Percentiles rank a stretch among this genome's conserved stretches.
Evolutionary conservation across 2,329 filamentous ascomycete species (phyloP).

Genomic region (Talaromyces sp.): DNA sequence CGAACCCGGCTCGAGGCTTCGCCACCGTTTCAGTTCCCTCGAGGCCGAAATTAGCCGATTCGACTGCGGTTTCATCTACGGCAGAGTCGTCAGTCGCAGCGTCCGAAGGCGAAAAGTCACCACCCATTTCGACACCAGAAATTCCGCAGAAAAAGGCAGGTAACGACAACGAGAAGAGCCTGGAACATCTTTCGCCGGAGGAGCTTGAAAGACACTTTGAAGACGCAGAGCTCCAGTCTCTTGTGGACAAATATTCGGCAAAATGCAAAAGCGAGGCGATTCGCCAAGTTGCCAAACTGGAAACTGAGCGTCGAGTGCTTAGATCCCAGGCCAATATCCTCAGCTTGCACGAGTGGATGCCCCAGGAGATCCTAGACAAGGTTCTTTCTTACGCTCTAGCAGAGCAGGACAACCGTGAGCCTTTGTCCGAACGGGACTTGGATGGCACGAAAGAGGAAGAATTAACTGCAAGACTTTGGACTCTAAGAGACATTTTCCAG

Average conservation of each 20-base stretch:
- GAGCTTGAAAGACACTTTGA: conserved; percentile 87
- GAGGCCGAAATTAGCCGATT: conserved; percentile 57
- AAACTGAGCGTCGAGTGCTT: conserved; percentile 79
- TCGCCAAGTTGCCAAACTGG: conserved; percentile 70
- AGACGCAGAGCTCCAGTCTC: conserved; percentile 78
- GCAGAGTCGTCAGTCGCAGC: conserved; percentile 21
- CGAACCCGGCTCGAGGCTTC: conserved; percentile 86
- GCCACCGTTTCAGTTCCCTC: conserved; percentile 89
- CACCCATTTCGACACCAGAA: conserved; percentile 10
- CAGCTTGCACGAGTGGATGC: conserved; percentile 72
- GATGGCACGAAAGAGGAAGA: conserved; percentile 61
- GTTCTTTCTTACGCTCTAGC: conserved; percentile 60
- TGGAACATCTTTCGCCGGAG: conserved; percentile 66
- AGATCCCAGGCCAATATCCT: conserved; percentile 71
- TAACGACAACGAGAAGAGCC: conserved; percentile 22
- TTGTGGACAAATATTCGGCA: conserved; percentile 76
- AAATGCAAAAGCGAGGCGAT: conserved; percentile 75
- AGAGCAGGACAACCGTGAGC: conserved; percentile 35
- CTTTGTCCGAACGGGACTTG: conserved; percentile 19
- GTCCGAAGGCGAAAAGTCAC: conserved; percentile 23
- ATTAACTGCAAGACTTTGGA: conserved; percentile 75
- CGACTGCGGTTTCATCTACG: conserved; percentile 22
- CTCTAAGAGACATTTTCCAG: conserved; percentile 66
- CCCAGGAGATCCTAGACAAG: conserved; percentile 69
- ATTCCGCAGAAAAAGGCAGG: conserved; percentile 10